Percentiles rank a stretch among this genome's conserved stretches.
phyloP scores from a whole-genome alignment of 139 green algal genomes.

The Spirogloea muscicola region DNA sequence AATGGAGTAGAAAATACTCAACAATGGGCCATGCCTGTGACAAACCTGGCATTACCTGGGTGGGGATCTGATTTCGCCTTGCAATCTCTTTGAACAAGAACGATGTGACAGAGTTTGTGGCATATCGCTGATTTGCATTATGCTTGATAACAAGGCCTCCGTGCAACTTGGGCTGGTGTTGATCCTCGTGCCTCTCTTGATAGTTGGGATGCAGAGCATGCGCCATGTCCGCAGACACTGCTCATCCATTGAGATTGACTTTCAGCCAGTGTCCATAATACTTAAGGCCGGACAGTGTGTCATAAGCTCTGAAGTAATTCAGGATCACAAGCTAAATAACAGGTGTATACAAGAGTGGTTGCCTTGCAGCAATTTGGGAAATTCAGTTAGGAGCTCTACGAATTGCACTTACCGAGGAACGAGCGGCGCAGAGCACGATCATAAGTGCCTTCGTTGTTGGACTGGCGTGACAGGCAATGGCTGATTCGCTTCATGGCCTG shows the following conservation, averaged over 20 bases:
- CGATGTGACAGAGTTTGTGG: constrained; percentile 77
- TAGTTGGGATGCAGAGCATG: constrained; percentile 96
- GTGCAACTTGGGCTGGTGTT: constrained; percentile 53
- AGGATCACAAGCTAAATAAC: too few species aligned
- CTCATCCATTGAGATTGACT: too few species aligned
- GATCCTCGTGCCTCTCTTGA: constrained; percentile 47
- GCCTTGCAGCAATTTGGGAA: too few species aligned
- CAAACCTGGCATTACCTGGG: constrained; percentile 8
- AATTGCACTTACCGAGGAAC: constrained; percentile 62
- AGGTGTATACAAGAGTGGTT: too few species aligned
- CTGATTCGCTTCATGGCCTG: constrained; percentile 67
- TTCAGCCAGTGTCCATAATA: too few species aligned
- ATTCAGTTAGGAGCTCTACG: too few species aligned
- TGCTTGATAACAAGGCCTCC: constrained; percentile 87
- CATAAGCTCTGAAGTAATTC: too few species aligned
- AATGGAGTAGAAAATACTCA: not conserved
- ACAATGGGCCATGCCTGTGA: not conserved
- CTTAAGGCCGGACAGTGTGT: too few species aligned
- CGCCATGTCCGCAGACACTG: constrained; percentile 88
- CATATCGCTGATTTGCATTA: constrained; percentile 94
- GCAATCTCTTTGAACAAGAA: constrained; percentile 78
- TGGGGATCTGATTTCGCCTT: constrained; percentile 63
- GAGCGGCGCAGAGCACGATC: constrained; percentile 52
- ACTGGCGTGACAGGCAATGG: not conserved
- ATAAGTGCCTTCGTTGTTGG: not conserved